These are phyloP conservation scores for Saccharomyces hybrid DNA, from an alignment of 1,139 yeast genomes.

Conservation along the genomic window DNA sequence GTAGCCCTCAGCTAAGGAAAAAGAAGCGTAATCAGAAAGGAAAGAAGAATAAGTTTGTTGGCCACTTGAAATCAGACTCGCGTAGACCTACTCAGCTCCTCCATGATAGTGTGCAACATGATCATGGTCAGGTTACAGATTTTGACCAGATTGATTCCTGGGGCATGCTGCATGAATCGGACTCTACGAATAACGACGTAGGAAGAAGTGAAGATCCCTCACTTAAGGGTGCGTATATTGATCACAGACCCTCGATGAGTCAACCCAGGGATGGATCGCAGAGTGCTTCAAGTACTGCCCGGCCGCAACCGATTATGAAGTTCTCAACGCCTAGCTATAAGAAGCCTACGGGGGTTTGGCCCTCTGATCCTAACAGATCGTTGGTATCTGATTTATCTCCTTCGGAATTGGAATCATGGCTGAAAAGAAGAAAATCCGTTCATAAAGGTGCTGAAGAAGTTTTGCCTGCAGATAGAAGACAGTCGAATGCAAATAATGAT, in stretches of 20 bases:
- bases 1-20: background rate
- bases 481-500: conserved; percentile 17
- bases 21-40: background rate
- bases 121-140: conserved; percentile 12
- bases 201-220: conserved; percentile 16
- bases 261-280: conserved; percentile 11
- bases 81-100: background rate
- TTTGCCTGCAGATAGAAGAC: conserved; percentile 8
- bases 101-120: conserved; percentile 2
- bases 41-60: background rate
- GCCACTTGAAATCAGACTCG: background rate
- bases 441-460: background rate
- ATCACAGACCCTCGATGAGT: conserved; percentile 29
- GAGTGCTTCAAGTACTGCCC: conserved; percentile 5
- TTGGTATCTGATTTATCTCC: conserved; percentile 4
- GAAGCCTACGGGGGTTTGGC: background rate
- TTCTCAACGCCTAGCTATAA: conserved; percentile 7
- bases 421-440: conserved; percentile 2
- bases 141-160: conserved; percentile 30
- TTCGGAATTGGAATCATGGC: conserved; percentile 12
- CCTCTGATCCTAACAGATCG: background rate
- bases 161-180: conserved; percentile 30
- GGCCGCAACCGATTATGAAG: conserved; percentile 6
- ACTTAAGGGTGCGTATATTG: conserved; percentile 25
- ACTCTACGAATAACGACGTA: conserved; percentile 10